Base-by-base conservation (phyloP, 805 yeast genomes). In the Candida nonsorbophila region DNA sequence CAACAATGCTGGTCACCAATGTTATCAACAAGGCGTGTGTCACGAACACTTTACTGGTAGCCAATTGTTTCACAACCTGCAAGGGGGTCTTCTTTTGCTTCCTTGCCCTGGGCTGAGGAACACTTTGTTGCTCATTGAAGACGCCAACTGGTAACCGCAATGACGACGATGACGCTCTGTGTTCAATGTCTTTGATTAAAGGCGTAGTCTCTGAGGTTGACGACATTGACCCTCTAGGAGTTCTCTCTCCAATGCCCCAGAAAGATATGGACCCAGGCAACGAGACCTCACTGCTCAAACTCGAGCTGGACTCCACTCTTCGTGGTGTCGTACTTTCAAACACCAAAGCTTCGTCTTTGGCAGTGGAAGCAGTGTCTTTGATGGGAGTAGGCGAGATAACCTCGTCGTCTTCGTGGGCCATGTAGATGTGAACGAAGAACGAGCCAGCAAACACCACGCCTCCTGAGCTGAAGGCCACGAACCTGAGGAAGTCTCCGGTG, bases 1-100 rank as follows among this genome's bases (percentile, higher is more conserved):
- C 88, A 3, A 87, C 84, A 24, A 77, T 60, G 1, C 84, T 79
- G 45, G 79, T 72, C 24, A 74, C 53, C 4, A 72, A 50, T 0
- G 83, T 74, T 14, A 79, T 58, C n/a, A 76, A 62, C 5, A 74
- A 25, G 40, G 65, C 78, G 39, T 75, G 79, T 6, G 67, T 53
- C 12, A 77, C 37, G 34, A 77, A 82, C 4, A 44, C 33, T 27
- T 39, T 54, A 30, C 48, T 38, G 8, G 42, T 30, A 3, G 59
- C 22, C 7, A 56, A 34, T 5, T 41, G 34, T 18, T 38, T 40
- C 5, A 59, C 43, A 5, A 45, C 41, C 10, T 36, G 35, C 17
- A 41, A 25, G 2, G 55, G 45, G 7, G 39, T 28, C 11, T 23
- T 38, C 6, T 20, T 30, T 6, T 20, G 17, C 24, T 20, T 33